Evolutionary conservation across 257 asterid genomes (phyloP).

Genomic region (Nicotiana tabacum): DNA sequence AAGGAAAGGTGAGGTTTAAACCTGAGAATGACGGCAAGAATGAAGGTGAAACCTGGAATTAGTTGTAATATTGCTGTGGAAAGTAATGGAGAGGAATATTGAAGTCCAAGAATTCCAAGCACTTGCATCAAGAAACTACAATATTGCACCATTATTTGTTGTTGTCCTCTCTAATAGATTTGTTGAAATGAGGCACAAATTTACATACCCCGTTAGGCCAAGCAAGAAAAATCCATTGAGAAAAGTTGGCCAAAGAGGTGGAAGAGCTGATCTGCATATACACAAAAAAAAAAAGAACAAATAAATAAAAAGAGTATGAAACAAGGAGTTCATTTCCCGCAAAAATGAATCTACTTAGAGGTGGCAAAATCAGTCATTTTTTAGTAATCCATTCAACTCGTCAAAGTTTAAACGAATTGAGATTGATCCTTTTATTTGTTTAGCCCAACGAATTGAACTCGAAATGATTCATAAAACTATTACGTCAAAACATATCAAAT

Average conservation of each 20-base stretch:
- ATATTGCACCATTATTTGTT: neutral
- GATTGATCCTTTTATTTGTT: too few species aligned
- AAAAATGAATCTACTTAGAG: too few species aligned
- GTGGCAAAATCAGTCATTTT: too few species aligned
- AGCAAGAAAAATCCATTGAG: conserved; percentile 50
- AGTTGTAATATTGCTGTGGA: conserved; percentile 52
- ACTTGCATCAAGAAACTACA: conserved; percentile 51
- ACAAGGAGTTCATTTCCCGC: too few species aligned
- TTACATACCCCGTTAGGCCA: conserved; percentile 55
- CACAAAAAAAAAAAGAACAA: neutral
- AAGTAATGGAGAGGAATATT: conserved; percentile 49
- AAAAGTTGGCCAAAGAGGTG: conserved; percentile 39
- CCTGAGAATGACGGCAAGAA: conserved; percentile 58
- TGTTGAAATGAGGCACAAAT: neutral
- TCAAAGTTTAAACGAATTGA: too few species aligned
- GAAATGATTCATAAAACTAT: too few species aligned
- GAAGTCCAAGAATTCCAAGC: conserved; percentile 46
- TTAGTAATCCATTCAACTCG: too few species aligned
- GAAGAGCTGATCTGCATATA: conserved; percentile 37
- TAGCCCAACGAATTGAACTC: too few species aligned
- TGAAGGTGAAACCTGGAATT: conserved; percentile 60
- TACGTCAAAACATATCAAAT: too few species aligned
- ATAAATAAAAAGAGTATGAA: too few species aligned
- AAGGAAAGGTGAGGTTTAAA: neutral
- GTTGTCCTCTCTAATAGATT: neutral